A percentile compares a stretch with the other conserved stretches of the same genome.
Conservation (phyloP, 2,329 filamentous ascomycete species). For the Cladorrhinum sp. region DNA sequence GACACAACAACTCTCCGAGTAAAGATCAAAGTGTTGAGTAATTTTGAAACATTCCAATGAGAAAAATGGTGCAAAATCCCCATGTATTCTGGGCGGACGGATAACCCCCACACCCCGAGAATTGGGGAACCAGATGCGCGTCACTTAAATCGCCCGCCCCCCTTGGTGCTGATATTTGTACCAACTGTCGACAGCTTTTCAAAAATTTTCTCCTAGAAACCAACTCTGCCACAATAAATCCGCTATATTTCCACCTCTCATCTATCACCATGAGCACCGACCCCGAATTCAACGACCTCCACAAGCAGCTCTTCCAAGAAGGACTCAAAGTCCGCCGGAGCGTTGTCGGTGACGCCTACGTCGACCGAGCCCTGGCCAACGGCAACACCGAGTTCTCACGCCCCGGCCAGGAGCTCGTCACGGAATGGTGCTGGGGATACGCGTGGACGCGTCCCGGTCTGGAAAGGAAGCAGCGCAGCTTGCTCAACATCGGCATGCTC, state of each 20-base stretch:
- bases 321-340: conserved; percentile 58
- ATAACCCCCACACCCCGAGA: background rate
- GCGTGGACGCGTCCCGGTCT: conserved; percentile 63
- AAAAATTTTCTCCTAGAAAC: no score
- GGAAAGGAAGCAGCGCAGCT: conserved; percentile 56
- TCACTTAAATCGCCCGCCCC: background rate
- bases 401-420: conserved; percentile 61
- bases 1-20: no score
- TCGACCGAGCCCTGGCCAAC: conserved; percentile 54
- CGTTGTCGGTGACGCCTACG: conserved; percentile 61
- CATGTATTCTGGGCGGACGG: no score
- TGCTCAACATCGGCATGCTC: conserved; percentile 63
- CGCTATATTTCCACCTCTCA: no score
- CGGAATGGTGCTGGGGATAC: conserved; percentile 62
- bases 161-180: background rate
- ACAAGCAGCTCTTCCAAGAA: conserved; percentile 58
- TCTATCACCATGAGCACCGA: conserved; percentile 24
- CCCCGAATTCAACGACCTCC: conserved; percentile 33
- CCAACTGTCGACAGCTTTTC: no score
- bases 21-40: no score
- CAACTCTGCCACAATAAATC: no score
- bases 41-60: no score
- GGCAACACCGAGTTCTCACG: conserved; percentile 56
- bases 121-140: background rate
- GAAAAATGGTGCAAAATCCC: no score